Percentiles rank a stretch among this genome's conserved stretches.
phyloP scores from a whole-genome alignment of 345 rosid species.

The Eucalyptus erythrocorys region DNA sequence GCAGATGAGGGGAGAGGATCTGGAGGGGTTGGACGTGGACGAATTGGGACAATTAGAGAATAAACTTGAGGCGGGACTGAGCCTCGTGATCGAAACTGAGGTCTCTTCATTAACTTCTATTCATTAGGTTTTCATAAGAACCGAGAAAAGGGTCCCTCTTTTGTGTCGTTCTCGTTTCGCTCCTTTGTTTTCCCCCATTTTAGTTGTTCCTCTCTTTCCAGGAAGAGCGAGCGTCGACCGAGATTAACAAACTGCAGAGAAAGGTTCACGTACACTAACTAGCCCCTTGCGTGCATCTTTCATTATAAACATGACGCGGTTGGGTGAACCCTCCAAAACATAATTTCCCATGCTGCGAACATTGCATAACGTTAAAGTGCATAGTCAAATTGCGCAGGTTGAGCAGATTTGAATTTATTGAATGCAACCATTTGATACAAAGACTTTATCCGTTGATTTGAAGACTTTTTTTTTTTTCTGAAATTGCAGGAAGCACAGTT shows the following conservation, averaged over 20 bases:
- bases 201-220: not conserved
- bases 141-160: not conserved
- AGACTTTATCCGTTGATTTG: not conserved
- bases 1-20: conserved; percentile 12
- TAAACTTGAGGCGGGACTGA: not conserved
- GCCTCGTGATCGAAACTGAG: not conserved
- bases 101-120: not conserved
- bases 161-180: not conserved
- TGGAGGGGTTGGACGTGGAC: conserved; percentile 4
- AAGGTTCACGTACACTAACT: not conserved
- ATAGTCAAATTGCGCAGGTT: not conserved
- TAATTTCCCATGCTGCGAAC: not conserved
- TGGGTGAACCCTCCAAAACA: not conserved
- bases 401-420: not conserved
- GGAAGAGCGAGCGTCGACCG: not conserved
- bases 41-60: conserved; percentile 2
- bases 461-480: not conserved
- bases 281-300: not conserved
- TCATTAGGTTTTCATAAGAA: not conserved
- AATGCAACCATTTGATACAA: not conserved
- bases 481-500: not conserved
- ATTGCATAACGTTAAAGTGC: not conserved
- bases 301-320: not conserved
- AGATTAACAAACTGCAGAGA: not conserved
- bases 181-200: not conserved